These are phyloP conservation scores for Penicillium waksmanii DNA, from an alignment of 495 filamentous ascomycete genomes.

Conservation along the genomic window DNA sequence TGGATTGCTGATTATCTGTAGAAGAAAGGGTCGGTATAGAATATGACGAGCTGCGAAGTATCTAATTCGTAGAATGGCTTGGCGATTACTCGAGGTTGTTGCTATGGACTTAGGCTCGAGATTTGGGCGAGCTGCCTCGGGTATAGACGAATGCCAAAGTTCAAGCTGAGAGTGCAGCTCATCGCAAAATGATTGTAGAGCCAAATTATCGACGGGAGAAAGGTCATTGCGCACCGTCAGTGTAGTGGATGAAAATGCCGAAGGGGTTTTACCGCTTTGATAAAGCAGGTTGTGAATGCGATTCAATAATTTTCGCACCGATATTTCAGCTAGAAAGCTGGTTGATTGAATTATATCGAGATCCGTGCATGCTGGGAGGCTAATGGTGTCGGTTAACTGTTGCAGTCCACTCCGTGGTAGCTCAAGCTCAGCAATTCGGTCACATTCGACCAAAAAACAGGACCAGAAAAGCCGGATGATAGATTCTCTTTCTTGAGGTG, in stretches of 20 bases:
- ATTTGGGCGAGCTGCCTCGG: not conserved
- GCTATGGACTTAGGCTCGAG: not conserved
- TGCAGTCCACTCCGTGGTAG: not conserved
- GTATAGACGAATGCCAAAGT: not conserved
- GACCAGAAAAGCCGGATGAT: not conserved
- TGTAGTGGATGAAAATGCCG: not conserved
- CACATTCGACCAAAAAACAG: not conserved
- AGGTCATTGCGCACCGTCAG: not conserved
- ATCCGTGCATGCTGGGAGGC: not conserved
- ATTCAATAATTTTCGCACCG: not conserved
- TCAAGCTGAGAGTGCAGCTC: not conserved
- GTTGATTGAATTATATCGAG: not conserved
- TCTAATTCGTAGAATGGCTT: not conserved
- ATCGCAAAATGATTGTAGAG: not conserved
- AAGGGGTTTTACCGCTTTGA: not conserved
- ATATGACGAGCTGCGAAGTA: not conserved
- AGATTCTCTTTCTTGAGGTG: not conserved
- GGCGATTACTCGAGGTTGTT: not conserved
- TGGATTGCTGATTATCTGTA: not conserved
- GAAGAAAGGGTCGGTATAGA: not conserved
- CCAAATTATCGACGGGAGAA: not conserved
- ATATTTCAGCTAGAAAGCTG: not conserved
- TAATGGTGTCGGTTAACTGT: not conserved
- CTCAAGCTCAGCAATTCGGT: not conserved
- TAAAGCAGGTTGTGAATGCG: not conserved